Evolutionary conservation across 2,329 filamentous ascomycete genomes (phyloP).

Genomic region (Hymenoscyphus fraxineus): DNA sequence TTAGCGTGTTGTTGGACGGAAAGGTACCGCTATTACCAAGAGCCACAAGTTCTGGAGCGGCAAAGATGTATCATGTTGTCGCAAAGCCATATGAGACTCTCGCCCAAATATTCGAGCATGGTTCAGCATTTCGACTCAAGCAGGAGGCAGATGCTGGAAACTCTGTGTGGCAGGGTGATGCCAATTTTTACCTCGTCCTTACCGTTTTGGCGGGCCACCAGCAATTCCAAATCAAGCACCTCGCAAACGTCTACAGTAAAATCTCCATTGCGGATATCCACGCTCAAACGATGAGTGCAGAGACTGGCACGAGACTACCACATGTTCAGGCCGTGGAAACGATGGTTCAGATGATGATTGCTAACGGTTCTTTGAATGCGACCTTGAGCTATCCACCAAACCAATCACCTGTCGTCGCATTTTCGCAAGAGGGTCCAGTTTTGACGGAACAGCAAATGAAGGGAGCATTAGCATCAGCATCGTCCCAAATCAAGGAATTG

Average conservation of each 20-base stretch:
- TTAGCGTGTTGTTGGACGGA: conserved; percentile 69
- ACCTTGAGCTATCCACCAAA: conserved; percentile 44
- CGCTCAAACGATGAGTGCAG: conserved; percentile 49
- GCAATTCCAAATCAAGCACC: conserved; percentile 68
- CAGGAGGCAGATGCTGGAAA: conserved; percentile 59
- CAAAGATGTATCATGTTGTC: conserved; percentile 54
- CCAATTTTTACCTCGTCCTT: conserved; percentile 66
- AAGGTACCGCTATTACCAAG: conserved; percentile 52
- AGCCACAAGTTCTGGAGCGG: conserved; percentile 49
- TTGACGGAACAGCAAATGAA: conserved; percentile 51
- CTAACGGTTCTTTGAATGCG: conserved; percentile 49
- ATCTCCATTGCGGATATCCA: conserved; percentile 53
- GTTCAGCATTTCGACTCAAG: conserved; percentile 56
- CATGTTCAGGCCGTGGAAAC: conserved; percentile 42
- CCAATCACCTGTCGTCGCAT: conserved; percentile 48
- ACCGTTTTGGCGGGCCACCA: conserved; percentile 70
- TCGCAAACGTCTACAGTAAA: conserved; percentile 67
- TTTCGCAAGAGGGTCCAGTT: conserved; percentile 41
- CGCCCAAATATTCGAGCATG: conserved; percentile 62
- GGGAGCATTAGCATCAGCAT: conserved; percentile 41
- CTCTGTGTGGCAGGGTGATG: conserved; percentile 64
- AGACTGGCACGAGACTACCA: conserved; percentile 45
- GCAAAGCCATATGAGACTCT: conserved; percentile 69
- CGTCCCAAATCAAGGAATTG: conserved; percentile 43
- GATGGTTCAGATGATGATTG: conserved; percentile 54